phyloP scores from a whole-genome alignment of 2,329 filamentous ascomycete genomes.

The Claviceps sp. region DNA sequence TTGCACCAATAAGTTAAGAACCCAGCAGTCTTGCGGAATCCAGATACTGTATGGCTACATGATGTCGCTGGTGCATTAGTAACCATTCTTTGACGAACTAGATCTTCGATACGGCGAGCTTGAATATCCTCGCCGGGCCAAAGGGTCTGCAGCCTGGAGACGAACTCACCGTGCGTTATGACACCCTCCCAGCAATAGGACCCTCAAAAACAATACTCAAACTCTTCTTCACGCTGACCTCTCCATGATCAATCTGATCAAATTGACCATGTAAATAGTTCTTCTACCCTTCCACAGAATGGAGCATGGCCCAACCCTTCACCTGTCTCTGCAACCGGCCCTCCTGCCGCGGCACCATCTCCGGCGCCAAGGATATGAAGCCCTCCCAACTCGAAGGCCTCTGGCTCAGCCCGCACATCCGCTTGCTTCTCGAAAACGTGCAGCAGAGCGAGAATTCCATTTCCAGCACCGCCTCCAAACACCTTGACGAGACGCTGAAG shows the following conservation, averaged over 20 bases:
- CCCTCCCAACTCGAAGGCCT: constrained; percentile 38
- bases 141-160: constrained; percentile 40
- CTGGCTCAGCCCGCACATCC: constrained; percentile 51
- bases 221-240: too few species aligned
- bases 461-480: constrained; percentile 15
- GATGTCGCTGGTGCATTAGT: neutral
- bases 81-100: constrained; percentile 13
- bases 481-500: constrained; percentile 28
- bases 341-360: constrained; percentile 47
- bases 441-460: neutral
- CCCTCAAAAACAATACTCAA: neutral
- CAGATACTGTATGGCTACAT: too few species aligned
- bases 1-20: too few species aligned
- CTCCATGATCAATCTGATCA: neutral
- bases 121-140: constrained; percentile 44
- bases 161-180: constrained; percentile 38
- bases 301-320: constrained; percentile 61
- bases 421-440: constrained; percentile 32
- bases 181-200: neutral
- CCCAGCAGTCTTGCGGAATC: too few species aligned
- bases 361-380: constrained; percentile 48
- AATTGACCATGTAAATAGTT: constrained; percentile 27
- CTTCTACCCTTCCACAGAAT: constrained; percentile 66
- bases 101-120: constrained; percentile 46
- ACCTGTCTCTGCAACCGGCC: constrained; percentile 46